Conservation (phyloP, 441 rosid genomes). For the Adansonia rubrostipa region DNA sequence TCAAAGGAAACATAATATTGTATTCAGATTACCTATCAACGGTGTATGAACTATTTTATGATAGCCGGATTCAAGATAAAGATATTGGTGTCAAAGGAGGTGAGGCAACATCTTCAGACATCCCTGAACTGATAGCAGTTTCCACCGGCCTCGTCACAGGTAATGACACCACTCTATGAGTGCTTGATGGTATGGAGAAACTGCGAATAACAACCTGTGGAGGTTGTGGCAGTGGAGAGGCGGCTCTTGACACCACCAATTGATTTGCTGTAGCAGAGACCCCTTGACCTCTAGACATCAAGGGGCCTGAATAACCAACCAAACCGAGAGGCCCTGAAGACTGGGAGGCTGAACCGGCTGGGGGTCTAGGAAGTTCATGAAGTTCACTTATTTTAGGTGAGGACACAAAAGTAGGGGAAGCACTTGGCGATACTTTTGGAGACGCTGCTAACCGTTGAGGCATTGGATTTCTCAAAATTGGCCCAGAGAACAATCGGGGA, state of each 20-base stretch:
- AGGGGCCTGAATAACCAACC: slow-evolving; percentile 62
- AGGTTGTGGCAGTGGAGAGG: slow-evolving; percentile 68
- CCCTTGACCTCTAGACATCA: slow-evolving; percentile 51
- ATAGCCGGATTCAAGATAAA: slow-evolving; percentile 38
- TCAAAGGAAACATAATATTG: slow-evolving; percentile 7
- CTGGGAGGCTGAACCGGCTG: slow-evolving; percentile 40
- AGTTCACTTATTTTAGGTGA: slow-evolving; percentile 78
- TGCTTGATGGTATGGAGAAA: slow-evolving; percentile 68
- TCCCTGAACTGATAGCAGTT: slow-evolving; percentile 44
- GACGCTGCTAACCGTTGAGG: slow-evolving; percentile 47
- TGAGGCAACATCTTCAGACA: slow-evolving; percentile 50
- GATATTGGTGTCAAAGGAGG: slow-evolving; percentile 76
- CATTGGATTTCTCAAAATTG: slow-evolving; percentile 58
- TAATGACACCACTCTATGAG: slow-evolving; percentile 47
- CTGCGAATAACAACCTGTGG: slow-evolving; percentile 54
- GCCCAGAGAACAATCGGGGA: slow-evolving; percentile 67
- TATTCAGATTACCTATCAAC: slow-evolving; percentile 46
- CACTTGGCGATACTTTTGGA: slow-evolving; percentile 54
- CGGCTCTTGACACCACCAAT: slow-evolving; percentile 41
- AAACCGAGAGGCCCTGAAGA: slow-evolving; percentile 42
- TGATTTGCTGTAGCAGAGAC: slow-evolving; percentile 36
- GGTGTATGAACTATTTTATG: slow-evolving; percentile 29
- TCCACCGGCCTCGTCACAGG: slow-evolving; percentile 43
- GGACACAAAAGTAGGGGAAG: slow-evolving; percentile 57
- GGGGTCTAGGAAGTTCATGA: slow-evolving; percentile 85